Evolutionary conservation across 2,329 filamentous ascomycete genomes (phyloP).

Genomic region (Aspergillus caelatus): DNA sequence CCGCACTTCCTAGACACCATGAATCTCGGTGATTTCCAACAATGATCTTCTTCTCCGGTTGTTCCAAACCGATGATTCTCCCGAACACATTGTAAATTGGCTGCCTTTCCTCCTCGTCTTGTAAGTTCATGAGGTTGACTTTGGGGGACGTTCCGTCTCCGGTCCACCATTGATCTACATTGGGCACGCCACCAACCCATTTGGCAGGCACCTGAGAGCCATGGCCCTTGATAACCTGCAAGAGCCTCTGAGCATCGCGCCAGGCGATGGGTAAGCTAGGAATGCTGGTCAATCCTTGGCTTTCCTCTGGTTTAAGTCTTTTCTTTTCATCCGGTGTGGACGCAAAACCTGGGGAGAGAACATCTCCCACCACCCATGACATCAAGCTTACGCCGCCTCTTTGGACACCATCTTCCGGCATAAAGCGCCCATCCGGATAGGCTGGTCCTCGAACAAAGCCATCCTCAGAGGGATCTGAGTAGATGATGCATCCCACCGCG

Average conservation of each 20-base stretch:
- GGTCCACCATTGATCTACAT: constrained; percentile 80
- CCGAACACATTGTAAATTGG: constrained; percentile 92
- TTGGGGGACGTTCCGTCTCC: constrained; percentile 74
- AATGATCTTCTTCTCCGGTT: constrained; percentile 79
- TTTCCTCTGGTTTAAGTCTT: constrained; percentile 70
- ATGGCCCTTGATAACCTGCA: constrained; percentile 74
- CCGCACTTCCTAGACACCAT: constrained; percentile 84
- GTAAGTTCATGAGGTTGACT: constrained; percentile 81
- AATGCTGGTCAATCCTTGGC: constrained; percentile 74
- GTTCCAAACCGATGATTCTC: constrained; percentile 80
- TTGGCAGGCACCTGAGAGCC: constrained; percentile 68
- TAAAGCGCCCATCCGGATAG: constrained; percentile 76
- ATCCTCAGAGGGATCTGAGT: constrained; percentile 85
- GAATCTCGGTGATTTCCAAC: constrained; percentile 93
- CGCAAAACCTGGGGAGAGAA: constrained; percentile 86
- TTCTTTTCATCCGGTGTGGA: constrained; percentile 53
- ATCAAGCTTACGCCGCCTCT: constrained; percentile 78
- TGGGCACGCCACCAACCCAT: constrained; percentile 78
- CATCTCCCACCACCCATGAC: constrained; percentile 84
- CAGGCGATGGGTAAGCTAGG: constrained; percentile 89
- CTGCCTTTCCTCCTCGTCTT: constrained; percentile 80
- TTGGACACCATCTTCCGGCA: constrained; percentile 81
- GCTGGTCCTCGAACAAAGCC: constrained; percentile 73
- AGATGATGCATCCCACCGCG: constrained; percentile 85
- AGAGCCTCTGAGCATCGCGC: constrained; percentile 80